Percentiles rank a stretch among this genome's conserved stretches.
These are phyloP conservation scores for Jaminaea rosea DNA, from an alignment of 1,284 basidiomycete species.

Conservation along the genomic window DNA sequence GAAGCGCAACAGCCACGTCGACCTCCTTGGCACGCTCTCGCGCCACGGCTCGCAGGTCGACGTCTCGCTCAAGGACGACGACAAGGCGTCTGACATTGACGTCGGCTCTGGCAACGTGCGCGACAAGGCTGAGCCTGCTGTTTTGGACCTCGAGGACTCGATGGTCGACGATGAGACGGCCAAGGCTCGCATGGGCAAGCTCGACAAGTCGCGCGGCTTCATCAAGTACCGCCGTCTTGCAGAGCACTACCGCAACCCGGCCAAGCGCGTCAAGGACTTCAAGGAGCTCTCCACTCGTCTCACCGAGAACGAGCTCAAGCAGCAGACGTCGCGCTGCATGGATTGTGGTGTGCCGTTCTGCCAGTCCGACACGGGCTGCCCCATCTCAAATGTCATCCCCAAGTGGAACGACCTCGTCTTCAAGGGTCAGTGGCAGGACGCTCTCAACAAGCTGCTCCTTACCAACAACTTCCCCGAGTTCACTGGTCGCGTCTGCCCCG, in stretches of 20 bases:
- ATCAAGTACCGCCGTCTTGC: constrained; percentile 45
- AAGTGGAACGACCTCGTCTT: constrained; percentile 46
- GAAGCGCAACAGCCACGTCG: constrained; percentile 44
- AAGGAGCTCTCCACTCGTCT: constrained; percentile 42
- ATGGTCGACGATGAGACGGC: constrained; percentile 44
- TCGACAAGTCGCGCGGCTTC: constrained; percentile 44
- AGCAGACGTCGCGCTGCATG: constrained; percentile 45
- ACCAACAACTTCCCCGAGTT: constrained; percentile 47
- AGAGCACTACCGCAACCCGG: constrained; percentile 40
- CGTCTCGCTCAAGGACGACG: constrained; percentile 23
- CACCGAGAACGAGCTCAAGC: constrained; percentile 42
- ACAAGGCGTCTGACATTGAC: constrained; percentile 17
- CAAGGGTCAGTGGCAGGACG: constrained; percentile 44
- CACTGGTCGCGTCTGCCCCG: constrained; percentile 44
- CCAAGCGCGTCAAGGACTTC: constrained; percentile 41
- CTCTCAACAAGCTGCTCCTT: constrained; percentile 39
- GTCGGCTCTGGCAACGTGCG: constrained; percentile 13
- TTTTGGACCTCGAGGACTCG: constrained; percentile 41
- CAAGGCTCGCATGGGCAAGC: constrained; percentile 34
- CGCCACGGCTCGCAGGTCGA: constrained; percentile 41
- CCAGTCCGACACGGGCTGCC: constrained; percentile 43
- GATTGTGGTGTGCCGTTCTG: constrained; percentile 46
- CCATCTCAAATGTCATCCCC: constrained; percentile 44
- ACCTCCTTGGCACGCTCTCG: constrained; percentile 40
- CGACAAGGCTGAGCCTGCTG: constrained; percentile 29